These are phyloP conservation scores for Jatropha multifida DNA, from an alignment of 441 rosid genomes.

Conservation along the genomic window DNA sequence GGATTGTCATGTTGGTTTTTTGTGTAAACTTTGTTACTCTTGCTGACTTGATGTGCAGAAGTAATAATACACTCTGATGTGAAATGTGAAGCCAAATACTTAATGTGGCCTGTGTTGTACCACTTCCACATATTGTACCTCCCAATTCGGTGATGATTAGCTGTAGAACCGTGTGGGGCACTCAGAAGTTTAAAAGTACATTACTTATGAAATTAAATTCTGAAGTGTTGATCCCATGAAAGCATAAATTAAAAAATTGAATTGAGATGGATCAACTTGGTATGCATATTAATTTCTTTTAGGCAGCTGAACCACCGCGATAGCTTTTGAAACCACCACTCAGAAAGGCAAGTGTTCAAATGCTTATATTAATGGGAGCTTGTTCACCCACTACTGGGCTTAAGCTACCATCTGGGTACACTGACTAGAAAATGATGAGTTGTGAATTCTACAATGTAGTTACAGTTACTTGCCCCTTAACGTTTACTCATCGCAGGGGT, in stretches of 20 bases:
- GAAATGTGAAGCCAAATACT: constrained; percentile 12
- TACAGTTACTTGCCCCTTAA: constrained; percentile 27
- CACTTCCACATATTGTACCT: no score
- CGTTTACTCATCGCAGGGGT: constrained; percentile 4
- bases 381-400: constrained; percentile 28
- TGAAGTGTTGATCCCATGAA: no score
- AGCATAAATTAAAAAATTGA: no score
- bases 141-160: no score
- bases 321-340: no score
- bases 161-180: no score
- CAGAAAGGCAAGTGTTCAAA: neutral
- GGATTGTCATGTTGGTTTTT: constrained; percentile 18
- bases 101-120: no score
- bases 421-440: constrained; percentile 3
- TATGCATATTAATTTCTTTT: no score
- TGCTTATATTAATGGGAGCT: constrained; percentile 19
- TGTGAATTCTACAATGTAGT: constrained; percentile 7
- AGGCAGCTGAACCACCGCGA: no score
- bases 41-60: neutral
- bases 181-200: no score
- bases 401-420: constrained; percentile 20
- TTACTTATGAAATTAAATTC: no score
- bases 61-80: constrained; percentile 7
- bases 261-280: no score
- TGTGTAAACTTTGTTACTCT: constrained; percentile 10